Base-by-base conservation (phyloP, 345 rosid genomes). In the Lepidium didymum region DNA sequence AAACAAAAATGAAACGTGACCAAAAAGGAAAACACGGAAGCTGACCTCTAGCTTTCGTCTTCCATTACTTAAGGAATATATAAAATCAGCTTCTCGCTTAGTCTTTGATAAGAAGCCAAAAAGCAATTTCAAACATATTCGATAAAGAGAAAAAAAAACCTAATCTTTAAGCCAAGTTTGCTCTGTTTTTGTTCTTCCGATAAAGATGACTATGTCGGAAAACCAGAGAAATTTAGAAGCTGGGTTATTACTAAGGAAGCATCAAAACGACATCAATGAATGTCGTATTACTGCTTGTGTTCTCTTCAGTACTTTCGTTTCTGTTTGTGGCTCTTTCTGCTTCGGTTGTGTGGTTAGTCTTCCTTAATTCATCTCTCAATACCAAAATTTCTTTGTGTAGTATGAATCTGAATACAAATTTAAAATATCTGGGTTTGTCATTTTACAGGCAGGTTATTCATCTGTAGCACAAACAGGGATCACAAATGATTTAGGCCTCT, bases 381-480 rank as follows among this genome's bases (percentile, higher is more conserved):
- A 29, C 33, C 6, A 29, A 29, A 27, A 2, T 12, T 59, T 3
- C 13, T 14, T 33, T n/a, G n/a, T n/a, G n/a, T n/a, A n/a, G n/a
- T n/a, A 29, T 29, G 35, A 19, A 12, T 14, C 56, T 64, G 25
- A 38, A 6, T 50, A 29, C 33, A 29, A 29, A 27, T 27, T 6
- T 3, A 9, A 5, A 18, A 31, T 21, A 36, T 42, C 8, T 42
- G 18, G 15, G 50, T 7, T 21, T 73, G 8, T 23, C 11, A 10
- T 25, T 60, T 21, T 49, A 42, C 73, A 83, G 85, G 18, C 72
- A 7, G 87, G 85, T 40, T 81, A 74, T 51, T 81, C 87, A 68
- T 83, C 85, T 0, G 77, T 80, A 11, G 83, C 81, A 41, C 79
- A 81, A 46, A 1, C 70, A 44, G 79, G 78, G 35, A 84, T 84